A percentile compares a stretch with the other conserved stretches of the same genome.
Conservation (phyloP, 768 basidiomycete genomes). For the Lanmaoa rubissima region DNA sequence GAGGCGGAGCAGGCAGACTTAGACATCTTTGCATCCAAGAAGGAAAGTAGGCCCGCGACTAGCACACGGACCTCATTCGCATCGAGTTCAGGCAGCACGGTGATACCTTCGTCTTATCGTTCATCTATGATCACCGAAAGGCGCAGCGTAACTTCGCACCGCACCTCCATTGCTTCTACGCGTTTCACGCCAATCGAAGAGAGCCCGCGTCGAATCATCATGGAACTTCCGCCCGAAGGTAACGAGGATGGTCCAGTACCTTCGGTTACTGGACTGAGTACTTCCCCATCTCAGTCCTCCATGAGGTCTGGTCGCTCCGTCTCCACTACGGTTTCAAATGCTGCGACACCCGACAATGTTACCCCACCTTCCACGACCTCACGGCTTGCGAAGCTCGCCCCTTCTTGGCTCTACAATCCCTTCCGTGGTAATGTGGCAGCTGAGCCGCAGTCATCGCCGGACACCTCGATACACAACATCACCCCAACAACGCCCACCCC, state of each 20-base stretch:
- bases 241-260: constrained; percentile 31
- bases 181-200: constrained; percentile 70
- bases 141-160: constrained; percentile 41
- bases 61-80: constrained; percentile 39
- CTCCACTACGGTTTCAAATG: constrained; percentile 37
- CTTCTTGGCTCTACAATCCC: constrained; percentile 78
- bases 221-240: constrained; percentile 51
- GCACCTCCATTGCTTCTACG: constrained; percentile 46
- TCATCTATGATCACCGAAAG: constrained; percentile 37
- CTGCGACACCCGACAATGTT: constrained; percentile 10
- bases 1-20: constrained; percentile 76
- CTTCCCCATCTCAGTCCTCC: constrained; percentile 67
- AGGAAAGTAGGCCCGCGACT: constrained; percentile 33
- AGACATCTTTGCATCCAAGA: constrained; percentile 58
- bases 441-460: constrained; percentile 55
- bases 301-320: constrained; percentile 51
- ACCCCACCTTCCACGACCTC: constrained; percentile 30
- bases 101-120: constrained; percentile 36
- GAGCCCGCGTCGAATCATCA: constrained; percentile 51
- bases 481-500: constrained; percentile 24
- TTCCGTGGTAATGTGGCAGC: constrained; percentile 58
- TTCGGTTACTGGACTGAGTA: constrained; percentile 44
- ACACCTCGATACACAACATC: constrained; percentile 40
- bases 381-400: constrained; percentile 58
- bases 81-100: constrained; percentile 40